phyloP scores from a whole-genome alignment of 352 stramenopile species.

The Lagenidium sp. region DNA sequence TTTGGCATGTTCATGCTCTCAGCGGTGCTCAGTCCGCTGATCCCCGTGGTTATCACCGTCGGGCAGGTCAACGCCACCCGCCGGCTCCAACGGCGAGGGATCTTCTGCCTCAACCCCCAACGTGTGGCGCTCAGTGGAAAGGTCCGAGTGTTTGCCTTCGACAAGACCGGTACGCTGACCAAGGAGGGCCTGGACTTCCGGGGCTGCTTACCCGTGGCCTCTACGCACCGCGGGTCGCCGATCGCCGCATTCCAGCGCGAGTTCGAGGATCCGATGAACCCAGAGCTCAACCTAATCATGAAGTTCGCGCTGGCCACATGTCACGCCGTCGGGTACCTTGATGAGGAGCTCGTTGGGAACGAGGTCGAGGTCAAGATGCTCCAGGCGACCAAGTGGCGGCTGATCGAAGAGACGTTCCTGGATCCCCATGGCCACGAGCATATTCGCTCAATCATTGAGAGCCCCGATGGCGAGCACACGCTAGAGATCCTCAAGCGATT shows the following conservation, averaged over 20 bases:
- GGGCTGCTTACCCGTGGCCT: slow-evolving; percentile 39
- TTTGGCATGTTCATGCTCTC: slow-evolving; percentile 82
- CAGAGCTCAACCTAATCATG: slow-evolving; percentile 25
- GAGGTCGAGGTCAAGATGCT: slow-evolving; percentile 88
- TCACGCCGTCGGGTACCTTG: slow-evolving; percentile 67
- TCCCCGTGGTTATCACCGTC: slow-evolving; percentile 87
- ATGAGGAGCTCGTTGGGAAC: slow-evolving; percentile 76
- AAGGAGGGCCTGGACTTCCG: slow-evolving; percentile 85
- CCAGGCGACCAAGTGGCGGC: slow-evolving; percentile 52
- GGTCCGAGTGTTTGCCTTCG: slow-evolving; percentile 86
- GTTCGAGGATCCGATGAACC: slow-evolving; percentile 49
- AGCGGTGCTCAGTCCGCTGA: slow-evolving; percentile 68
- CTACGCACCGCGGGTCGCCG: neutral
- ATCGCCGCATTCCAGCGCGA: slow-evolving; percentile 20
- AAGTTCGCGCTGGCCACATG: slow-evolving; percentile 72
- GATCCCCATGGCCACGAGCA: slow-evolving; percentile 6
- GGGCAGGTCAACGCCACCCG: slow-evolving; percentile 79
- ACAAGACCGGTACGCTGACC: slow-evolving; percentile 91
- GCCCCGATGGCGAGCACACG: slow-evolving; percentile 22
- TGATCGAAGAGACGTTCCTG: slow-evolving; percentile 26
- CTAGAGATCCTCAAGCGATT: slow-evolving; percentile 85
- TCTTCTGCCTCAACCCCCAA: slow-evolving; percentile 79
- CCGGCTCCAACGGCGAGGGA: slow-evolving; percentile 56
- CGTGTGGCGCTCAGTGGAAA: slow-evolving; percentile 87
- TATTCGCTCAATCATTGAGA: slow-evolving; percentile 19